phyloP scores from a whole-genome alignment of 441 rosid genomes.

The Corymbia calophylla region DNA sequence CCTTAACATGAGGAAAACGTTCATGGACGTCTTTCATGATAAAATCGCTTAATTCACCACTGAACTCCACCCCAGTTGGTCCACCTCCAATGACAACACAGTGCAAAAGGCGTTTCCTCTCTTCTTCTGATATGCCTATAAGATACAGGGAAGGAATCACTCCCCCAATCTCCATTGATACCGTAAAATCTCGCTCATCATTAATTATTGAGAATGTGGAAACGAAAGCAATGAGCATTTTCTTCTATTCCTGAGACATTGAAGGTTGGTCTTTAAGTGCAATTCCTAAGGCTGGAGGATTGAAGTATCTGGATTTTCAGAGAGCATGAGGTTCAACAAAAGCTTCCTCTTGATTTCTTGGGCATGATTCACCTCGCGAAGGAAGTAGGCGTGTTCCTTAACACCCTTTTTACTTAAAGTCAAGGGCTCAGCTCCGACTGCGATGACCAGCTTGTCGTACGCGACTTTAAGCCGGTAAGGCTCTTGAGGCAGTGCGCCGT shows the following conservation, averaged over 20 bases:
- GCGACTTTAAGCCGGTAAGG: slow-evolving; percentile 76
- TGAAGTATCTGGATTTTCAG: slow-evolving; percentile 66
- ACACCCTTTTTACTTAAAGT: slow-evolving; percentile 87
- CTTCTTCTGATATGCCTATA: slow-evolving; percentile 66
- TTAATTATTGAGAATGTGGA: not conserved
- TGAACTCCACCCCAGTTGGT: slow-evolving; percentile 93
- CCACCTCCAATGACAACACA: slow-evolving; percentile 95
- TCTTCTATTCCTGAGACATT: not conserved
- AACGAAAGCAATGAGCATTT: not conserved
- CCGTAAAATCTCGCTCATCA: not conserved
- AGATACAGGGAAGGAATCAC: not conserved
- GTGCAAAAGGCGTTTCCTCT: slow-evolving; percentile 68
- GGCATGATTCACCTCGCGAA: slow-evolving; percentile 88
- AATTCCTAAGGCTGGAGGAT: not conserved
- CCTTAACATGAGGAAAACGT: slow-evolving; percentile 57
- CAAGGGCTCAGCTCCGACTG: slow-evolving; percentile 86
- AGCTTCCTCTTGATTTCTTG: slow-evolving; percentile 86
- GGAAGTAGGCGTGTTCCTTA: slow-evolving; percentile 69
- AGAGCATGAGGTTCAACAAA: slow-evolving; percentile 85
- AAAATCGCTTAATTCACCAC: slow-evolving; percentile 90
- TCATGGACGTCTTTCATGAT: slow-evolving; percentile 77
- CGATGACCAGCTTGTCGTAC: slow-evolving; percentile 78
- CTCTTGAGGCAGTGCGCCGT: slow-evolving; percentile 35
- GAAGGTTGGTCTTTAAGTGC: not conserved
- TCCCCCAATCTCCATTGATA: not conserved